These are phyloP conservation scores for Epichloe gansuensis DNA, from an alignment of 2,329 filamentous ascomycete genomes.

Conservation along the genomic window DNA sequence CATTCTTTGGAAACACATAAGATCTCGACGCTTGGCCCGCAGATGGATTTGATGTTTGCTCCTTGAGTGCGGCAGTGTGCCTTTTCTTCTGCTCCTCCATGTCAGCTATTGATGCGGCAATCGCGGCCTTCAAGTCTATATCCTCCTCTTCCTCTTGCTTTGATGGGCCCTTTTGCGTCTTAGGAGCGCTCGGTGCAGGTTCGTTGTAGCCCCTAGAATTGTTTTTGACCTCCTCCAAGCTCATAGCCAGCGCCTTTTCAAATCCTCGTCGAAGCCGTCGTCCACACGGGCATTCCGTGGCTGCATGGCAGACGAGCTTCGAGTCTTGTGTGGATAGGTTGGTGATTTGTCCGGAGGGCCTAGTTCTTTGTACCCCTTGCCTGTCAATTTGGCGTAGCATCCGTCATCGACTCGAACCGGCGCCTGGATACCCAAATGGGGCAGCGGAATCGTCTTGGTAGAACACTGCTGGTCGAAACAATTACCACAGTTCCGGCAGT, in stretches of 20 bases:
- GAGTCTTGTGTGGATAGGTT: conserved; percentile 48
- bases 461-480: conserved; percentile 96
- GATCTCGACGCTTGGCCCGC: conserved; percentile 27
- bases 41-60: conserved; percentile 47
- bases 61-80: conserved; percentile 72
- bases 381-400: conserved; percentile 80
- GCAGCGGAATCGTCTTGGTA: conserved; percentile 73
- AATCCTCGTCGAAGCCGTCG: conserved; percentile 84
- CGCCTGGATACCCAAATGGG: conserved; percentile 84
- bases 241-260: conserved; percentile 96
- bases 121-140: conserved; percentile 84
- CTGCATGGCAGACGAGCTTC: conserved; percentile 62
- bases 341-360: conserved; percentile 36
- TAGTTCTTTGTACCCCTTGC: conserved; percentile 40
- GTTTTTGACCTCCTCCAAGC: conserved; percentile 78
- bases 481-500: conserved; percentile 95
- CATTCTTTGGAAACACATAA: conserved; percentile 63
- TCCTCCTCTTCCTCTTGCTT: conserved; percentile 71
- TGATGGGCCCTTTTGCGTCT: conserved; percentile 14
- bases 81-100: conserved; percentile 98
- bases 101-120: conserved; percentile 85
- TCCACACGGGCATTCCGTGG: conserved; percentile 81
- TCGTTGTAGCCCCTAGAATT: conserved; percentile 63
- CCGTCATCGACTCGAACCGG: conserved; percentile 92
- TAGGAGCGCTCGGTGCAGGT: conserved; percentile 30